These are phyloP conservation scores for Trichoderma hamatum DNA, from an alignment of 2,329 filamentous ascomycete species.

Conservation along the genomic window DNA sequence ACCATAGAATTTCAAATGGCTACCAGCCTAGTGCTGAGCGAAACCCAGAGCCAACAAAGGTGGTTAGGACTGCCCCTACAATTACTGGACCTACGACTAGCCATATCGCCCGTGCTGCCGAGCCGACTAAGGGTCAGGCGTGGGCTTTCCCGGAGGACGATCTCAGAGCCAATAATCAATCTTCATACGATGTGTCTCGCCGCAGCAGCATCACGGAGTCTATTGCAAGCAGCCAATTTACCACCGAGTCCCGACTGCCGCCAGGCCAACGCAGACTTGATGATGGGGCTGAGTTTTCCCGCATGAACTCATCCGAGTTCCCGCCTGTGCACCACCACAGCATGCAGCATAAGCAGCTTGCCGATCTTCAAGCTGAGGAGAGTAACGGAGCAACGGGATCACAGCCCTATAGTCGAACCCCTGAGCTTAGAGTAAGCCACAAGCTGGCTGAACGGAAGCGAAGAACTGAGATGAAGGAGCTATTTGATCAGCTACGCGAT, in stretches of 20 bases:
- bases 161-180: conserved; percentile 48
- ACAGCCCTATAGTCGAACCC: conserved; percentile 81
- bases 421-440: conserved; percentile 79
- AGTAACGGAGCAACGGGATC: conserved; percentile 53
- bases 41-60: conserved; percentile 58
- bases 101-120: conserved; percentile 70
- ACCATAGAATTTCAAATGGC: conserved; percentile 65
- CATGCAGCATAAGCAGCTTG: conserved; percentile 73
- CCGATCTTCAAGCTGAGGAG: conserved; percentile 66
- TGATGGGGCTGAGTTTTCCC: conserved; percentile 58
- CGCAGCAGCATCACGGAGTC: conserved; percentile 78
- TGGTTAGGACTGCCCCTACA: conserved; percentile 69
- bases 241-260: conserved; percentile 71
- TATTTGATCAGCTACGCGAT: conserved; percentile 79
- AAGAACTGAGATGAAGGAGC: conserved; percentile 83
- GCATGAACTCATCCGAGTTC: conserved; percentile 57
- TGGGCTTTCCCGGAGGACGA: conserved; percentile 82
- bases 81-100: conserved; percentile 72
- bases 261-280: conserved; percentile 73
- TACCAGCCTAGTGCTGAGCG: conserved; percentile 64
- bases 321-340: conserved; percentile 71
- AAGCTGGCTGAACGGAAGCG: conserved; percentile 84
- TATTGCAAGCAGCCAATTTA: conserved; percentile 77
- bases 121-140: conserved; percentile 79
- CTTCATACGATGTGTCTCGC: conserved; percentile 63